These are phyloP conservation scores for Alliaria petiolata DNA, from an alignment of 345 rosid genomes.

Conservation along the genomic window DNA sequence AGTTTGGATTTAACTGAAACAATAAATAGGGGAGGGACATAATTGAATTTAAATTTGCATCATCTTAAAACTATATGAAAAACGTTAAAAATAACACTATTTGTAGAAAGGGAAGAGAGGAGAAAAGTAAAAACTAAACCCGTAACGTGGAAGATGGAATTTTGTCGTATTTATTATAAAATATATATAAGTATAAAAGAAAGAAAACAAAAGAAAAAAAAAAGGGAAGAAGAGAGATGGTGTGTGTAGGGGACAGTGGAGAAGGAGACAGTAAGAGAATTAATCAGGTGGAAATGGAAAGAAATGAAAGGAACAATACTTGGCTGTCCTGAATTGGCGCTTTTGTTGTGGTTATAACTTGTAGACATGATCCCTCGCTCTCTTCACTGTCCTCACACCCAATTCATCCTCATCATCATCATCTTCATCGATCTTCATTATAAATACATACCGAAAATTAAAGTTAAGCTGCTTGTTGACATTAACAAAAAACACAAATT, in stretches of 20 bases:
- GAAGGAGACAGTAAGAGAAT: constrained; percentile 21
- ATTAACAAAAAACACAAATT: too few species aligned
- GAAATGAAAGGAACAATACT: constrained; percentile 10
- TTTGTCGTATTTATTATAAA: constrained; percentile 11
- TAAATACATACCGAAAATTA: too few species aligned
- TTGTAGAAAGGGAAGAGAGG: neutral
- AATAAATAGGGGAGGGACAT: neutral
- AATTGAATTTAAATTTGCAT: neutral
- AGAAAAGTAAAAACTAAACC: constrained; percentile 15
- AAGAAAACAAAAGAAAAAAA: constrained; percentile 9
- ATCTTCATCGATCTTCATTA: neutral
- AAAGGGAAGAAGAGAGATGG: constrained; percentile 6
- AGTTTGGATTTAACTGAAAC: constrained; percentile 22
- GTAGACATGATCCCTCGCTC: constrained; percentile 29
- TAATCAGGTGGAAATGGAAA: constrained; percentile 16
- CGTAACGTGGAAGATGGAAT: constrained; percentile 3
- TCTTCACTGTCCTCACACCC: constrained; percentile 16
- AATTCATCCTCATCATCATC: constrained; percentile 1
- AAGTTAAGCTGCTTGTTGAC: too few species aligned
- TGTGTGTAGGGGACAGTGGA: constrained; percentile 25
- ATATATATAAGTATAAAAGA: neutral
- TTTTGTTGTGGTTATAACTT: constrained; percentile 23
- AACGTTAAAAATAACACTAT: constrained; percentile 10
- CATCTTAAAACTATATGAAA: neutral
- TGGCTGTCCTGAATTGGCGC: constrained; percentile 31